phyloP scores from a whole-genome alignment of 495 filamentous ascomycete species.

The Tuber aestivum region DNA sequence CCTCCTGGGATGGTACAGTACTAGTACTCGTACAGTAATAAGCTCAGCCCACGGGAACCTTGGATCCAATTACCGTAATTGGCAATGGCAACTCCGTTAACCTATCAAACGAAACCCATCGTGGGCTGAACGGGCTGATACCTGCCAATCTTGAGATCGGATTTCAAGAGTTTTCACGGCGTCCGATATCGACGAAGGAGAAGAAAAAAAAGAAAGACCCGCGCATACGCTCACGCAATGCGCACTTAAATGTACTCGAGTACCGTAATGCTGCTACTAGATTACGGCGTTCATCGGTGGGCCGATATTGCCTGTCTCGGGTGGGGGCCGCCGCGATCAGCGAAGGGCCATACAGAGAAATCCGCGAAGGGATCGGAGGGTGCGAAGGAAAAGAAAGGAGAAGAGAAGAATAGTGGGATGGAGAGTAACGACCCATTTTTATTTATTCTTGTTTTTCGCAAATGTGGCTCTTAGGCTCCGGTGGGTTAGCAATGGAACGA shows the following conservation, averaged over 20 bases:
- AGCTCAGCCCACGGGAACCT: neutral
- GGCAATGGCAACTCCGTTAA: neutral
- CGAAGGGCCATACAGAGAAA: too few species aligned
- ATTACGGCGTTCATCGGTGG: neutral
- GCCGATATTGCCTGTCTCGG: neutral
- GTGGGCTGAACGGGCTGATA: neutral
- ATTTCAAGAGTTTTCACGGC: too few species aligned
- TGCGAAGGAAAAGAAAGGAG: too few species aligned
- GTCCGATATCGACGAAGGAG: too few species aligned
- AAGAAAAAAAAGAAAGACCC: neutral
- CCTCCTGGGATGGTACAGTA: neutral
- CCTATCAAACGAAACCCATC: neutral
- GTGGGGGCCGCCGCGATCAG: too few species aligned
- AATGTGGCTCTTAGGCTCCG: neutral
- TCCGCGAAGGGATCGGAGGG: too few species aligned
- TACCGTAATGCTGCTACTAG: too few species aligned
- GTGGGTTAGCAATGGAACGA: neutral
- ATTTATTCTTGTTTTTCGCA: too few species aligned
- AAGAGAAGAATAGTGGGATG: too few species aligned
- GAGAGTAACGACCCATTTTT: neutral
- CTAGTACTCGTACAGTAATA: neutral
- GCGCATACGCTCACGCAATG: neutral
- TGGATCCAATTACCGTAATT: neutral
- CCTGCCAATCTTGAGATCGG: too few species aligned
- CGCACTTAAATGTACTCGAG: neutral